phyloP scores from a whole-genome alignment of 176 grass and related monocot species.

The Ensete glaucum region DNA sequence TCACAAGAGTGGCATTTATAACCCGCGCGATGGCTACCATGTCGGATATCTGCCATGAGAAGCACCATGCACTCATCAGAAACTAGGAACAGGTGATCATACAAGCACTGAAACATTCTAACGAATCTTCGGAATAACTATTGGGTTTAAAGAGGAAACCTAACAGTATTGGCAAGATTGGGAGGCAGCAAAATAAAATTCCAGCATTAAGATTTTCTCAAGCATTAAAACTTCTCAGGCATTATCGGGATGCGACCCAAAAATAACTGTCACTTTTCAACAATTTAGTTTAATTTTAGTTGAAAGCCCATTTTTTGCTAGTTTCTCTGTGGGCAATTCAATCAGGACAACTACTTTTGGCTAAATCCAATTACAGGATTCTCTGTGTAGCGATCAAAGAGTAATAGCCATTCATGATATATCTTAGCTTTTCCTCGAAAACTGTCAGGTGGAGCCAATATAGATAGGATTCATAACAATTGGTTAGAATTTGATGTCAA shows the following conservation, averaged over 20 bases:
- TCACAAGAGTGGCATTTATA: slow-evolving; percentile 80
- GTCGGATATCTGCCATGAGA: slow-evolving; percentile 65
- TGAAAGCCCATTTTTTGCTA: no score
- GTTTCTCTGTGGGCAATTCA: background rate
- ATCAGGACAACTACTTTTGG: background rate
- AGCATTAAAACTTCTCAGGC: no score
- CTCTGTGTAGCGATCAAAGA: background rate
- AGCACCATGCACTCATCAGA: background rate
- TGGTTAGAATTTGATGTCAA: no score
- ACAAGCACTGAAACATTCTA: background rate
- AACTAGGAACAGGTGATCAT: slow-evolving; percentile 5
- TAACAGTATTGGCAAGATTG: background rate
- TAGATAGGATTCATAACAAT: no score
- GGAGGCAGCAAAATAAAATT: slow-evolving; percentile 20
- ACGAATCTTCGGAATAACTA: background rate
- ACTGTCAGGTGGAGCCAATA: no score
- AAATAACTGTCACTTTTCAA: background rate
- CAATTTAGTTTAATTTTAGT: background rate
- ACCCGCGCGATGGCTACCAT: slow-evolving; percentile 81
- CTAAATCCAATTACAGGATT: background rate
- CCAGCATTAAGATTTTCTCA: background rate
- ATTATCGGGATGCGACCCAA: background rate
- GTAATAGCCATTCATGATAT: background rate
- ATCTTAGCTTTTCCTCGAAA: background rate
- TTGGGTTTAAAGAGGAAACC: background rate